These are phyloP conservation scores for Apiotrichum porosum DNA, from an alignment of 1,284 basidiomycete species.

Conservation along the genomic window DNA sequence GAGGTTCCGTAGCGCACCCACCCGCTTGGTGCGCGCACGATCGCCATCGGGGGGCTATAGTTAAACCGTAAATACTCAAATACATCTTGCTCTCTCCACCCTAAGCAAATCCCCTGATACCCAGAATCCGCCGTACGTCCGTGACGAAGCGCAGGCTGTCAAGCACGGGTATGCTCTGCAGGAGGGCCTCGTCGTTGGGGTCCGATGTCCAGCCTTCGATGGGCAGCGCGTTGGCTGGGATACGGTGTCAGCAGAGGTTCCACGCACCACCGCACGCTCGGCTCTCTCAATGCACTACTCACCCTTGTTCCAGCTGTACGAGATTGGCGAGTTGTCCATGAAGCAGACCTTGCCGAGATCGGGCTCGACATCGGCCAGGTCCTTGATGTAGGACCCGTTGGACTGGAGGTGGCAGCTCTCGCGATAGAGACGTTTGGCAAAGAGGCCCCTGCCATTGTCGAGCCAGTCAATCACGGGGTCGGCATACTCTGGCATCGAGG, in stretches of 20 bases:
- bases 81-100: background rate
- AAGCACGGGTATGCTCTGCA: slow-evolving; percentile 90
- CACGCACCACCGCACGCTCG: no score
- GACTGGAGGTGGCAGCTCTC: slow-evolving; percentile 88
- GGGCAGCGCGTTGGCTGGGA: slow-evolving; percentile 87
- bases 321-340: slow-evolving; percentile 92
- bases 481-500: slow-evolving; percentile 97
- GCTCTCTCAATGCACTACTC: slow-evolving; percentile 36
- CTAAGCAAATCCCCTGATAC: slow-evolving; percentile 55
- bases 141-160: slow-evolving; percentile 93
- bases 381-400: slow-evolving; percentile 92
- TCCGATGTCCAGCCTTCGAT: slow-evolving; percentile 99
- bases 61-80: no score
- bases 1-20: no score
- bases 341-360: slow-evolving; percentile 89
- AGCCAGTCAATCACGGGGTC: slow-evolving; percentile 99
- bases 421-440: slow-evolving; percentile 82
- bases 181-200: slow-evolving; percentile 89
- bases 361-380: slow-evolving; percentile 77
- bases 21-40: no score
- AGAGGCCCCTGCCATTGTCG: slow-evolving; percentile 86
- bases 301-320: slow-evolving; percentile 91
- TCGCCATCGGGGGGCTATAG: no score
- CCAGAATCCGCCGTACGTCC: slow-evolving; percentile 88
- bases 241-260: background rate